These are phyloP conservation scores for Arthrobotrys musiformis DNA, from an alignment of 2,329 filamentous ascomycete species.

Conservation along the genomic window DNA sequence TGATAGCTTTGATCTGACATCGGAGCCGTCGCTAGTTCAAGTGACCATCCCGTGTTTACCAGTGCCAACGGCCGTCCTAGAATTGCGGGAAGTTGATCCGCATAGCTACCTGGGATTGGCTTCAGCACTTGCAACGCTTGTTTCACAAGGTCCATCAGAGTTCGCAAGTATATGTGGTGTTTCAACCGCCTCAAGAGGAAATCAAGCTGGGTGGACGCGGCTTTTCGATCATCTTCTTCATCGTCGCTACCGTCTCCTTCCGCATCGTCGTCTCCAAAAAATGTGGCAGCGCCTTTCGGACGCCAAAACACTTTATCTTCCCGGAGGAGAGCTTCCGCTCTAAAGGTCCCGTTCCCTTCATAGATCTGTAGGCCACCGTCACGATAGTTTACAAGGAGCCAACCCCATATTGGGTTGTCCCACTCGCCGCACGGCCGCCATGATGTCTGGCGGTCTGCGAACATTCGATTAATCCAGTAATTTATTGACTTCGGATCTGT, in stretches of 20 bases:
- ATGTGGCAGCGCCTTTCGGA: not conserved
- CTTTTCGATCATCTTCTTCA: constrained; percentile 8
- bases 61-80: constrained; percentile 62
- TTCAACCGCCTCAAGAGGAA: not conserved
- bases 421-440: constrained; percentile 60
- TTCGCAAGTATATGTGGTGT: constrained; percentile 59
- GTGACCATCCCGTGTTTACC: constrained; percentile 59
- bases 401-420: constrained; percentile 64
- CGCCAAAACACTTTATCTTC: not conserved
- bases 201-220: not conserved
- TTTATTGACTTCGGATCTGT: constrained; percentile 59
- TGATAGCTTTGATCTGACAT: constrained; percentile 57
- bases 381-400: constrained; percentile 64
- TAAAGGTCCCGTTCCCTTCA: constrained; percentile 63
- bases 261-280: constrained; percentile 57
- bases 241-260: constrained; percentile 55
- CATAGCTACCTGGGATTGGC: not conserved
- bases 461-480: not conserved
- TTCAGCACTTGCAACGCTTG: constrained; percentile 46
- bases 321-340: constrained; percentile 61
- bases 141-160: constrained; percentile 63
- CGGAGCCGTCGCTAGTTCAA: constrained; percentile 59
- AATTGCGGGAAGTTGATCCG: constrained; percentile 59
- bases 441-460: not conserved
- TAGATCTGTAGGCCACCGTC: constrained; percentile 65